phyloP scores from a whole-genome alignment of 768 basidiomycete genomes.

The Dictyophora rubrovolvata region DNA sequence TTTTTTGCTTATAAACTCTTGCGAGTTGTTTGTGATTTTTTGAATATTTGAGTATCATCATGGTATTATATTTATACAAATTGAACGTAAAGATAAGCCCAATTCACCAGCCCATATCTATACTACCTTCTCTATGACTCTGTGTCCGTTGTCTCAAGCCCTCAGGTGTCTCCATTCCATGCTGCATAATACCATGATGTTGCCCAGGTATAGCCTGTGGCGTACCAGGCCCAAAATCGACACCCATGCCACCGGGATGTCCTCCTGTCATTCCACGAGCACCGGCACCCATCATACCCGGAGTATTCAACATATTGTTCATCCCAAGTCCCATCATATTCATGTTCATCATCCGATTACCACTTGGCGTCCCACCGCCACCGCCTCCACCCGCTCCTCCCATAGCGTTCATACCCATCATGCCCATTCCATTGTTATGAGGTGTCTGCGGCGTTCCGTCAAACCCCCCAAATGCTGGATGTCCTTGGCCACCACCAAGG shows the following conservation, averaged over 20 bases:
- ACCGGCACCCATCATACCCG: neutral
- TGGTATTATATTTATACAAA: no score
- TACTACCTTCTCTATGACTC: slow-evolving; percentile 2
- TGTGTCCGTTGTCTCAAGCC: neutral
- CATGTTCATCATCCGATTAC: no score
- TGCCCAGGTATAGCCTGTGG: neutral
- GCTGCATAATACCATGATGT: neutral
- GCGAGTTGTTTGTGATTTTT: no score
- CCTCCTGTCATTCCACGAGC: neutral
- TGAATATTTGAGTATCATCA: no score
- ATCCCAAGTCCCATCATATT: neutral
- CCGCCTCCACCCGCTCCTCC: no score
- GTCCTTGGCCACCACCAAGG: neutral
- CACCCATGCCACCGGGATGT: neutral
- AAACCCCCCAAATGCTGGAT: neutral
- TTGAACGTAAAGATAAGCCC: no score
- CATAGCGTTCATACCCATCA: neutral
- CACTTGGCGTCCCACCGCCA: neutral
- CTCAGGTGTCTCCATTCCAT: neutral
- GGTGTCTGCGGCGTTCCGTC: neutral
- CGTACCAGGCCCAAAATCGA: neutral
- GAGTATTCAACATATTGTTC: neutral
- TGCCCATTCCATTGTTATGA: neutral
- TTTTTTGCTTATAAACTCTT: no score
- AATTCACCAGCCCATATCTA: slow-evolving; percentile 4